Base-by-base conservation (phyloP, 2,329 filamentous ascomycete species). In the Aspergillus versicolor region DNA sequence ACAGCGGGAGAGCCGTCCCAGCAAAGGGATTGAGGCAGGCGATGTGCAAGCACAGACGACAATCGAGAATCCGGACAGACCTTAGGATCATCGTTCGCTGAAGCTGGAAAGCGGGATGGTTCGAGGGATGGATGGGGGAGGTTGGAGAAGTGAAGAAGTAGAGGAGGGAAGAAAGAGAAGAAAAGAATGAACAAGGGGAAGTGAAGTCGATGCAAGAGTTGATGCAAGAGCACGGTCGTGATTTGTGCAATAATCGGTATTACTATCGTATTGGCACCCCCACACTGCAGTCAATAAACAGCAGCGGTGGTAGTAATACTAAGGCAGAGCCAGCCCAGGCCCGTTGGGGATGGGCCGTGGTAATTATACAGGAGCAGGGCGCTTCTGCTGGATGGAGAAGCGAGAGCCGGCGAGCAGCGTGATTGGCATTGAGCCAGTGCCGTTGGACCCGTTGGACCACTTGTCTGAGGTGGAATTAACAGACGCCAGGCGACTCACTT, bases 41-140 rank as follows among this genome's bases (percentile, higher is more conserved):
- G 40, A 58, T 65, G 69, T 71, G 70, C 69, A 68, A 70, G 70
- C 70, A 73, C 70, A 64, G 58, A 64, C 53, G 61, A 65, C 57
- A 62, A 63, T 60, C 58, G 45, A 57, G 24, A 52, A 52, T 57
- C 44, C 54, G 42, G 15, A 58, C 27, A 42, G 56, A 67, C 57
- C 49, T 52, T 57, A 42, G 63, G 57, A 67, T 63, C 71, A 73
- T 73, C 61, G 61, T 69, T 64, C 59, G 63, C 38, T 47, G 58
- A 51, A 37, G 60, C 21, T 13, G 8, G 45, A 48, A 44, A 15
- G 19, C 37, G 15, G 40, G 49, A 46, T 32, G 43, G 43, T 47
- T 42, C 44, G 24, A 50, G 41, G 46, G 53, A 37, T 40, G 48
- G 24, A 46, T 47, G 52, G 32, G 38, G 47, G 30, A 37, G 6